Evolutionary conservation across 2,329 filamentous ascomycete species (phyloP), one percentile per base, ranked within the genome.

Genomic region (Eutypa lata): DNA sequence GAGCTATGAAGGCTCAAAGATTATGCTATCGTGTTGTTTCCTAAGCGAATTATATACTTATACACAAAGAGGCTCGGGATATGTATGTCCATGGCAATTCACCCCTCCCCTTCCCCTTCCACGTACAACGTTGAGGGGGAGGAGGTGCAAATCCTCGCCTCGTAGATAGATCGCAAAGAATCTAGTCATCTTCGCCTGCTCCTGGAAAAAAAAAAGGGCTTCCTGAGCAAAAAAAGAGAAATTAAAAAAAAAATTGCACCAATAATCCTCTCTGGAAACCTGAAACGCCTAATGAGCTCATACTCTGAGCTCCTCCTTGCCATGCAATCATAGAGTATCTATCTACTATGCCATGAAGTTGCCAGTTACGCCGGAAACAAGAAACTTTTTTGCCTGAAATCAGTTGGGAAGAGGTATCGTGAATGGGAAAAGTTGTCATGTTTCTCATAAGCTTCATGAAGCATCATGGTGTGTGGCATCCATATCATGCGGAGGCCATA

Each of bases 361-460:
- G 54, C 59, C 62, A 48, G 26, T n/a, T 64, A 66, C 62, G 62
- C 63, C 63, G 21, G 18, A 47, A 46, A 21, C 38, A 21, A 51
- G 53, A 59, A 56, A 55, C 53, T 54, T 53, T 51, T 44, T 51
- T 50, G 31, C 35, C 13, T 16, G n/a, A 38, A 31, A 47, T 47
- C 33, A 48, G 47, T 22, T 28, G 22, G 55, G 53, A 47, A 37
- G 56, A 57, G 53, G 56, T 48, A 49, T 57, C 52, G 53, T 53
- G 55, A 54, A 55, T 56, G 44, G 49, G 44, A 56, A 54, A 43
- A 56, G 52, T 53, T 47, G 21, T 64, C 62, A 44, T 65, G 31
- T 49, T 52, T 55, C 51, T 68, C 64, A 53, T 68, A 56, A 52
- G 55, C 53, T 56, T 67, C 66, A 53, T 68, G 52, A 58, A 59